Base-by-base conservation (phyloP, 331 rosid species). In the Pyracantha coccinea region DNA sequence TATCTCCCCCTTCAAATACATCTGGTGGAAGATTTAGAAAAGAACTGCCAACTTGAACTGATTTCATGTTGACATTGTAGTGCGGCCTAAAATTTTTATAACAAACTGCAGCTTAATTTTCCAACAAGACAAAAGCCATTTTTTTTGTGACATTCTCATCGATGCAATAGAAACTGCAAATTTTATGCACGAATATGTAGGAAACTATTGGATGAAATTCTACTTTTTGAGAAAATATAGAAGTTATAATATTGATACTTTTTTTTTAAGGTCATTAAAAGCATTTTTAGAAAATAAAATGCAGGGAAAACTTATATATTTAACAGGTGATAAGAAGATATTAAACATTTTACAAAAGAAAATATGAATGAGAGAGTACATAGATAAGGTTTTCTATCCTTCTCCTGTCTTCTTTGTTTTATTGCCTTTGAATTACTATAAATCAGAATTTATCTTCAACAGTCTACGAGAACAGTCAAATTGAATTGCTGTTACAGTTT, bases 41-140 rank as follows among this genome's bases (percentile, higher is more conserved):
- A 50, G 80, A 33, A 13, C 12, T 87, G 61, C 99, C 99, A 72
- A 94, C 91, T 89, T 89, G 97, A 82, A 94, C 88, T 17, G 96
- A 91, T 2, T 92, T 88, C 99, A 94, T 94, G 77, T 90, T 94
- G 71, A 94, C 97, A 78, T 79, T 92, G 87, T 94, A 92, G 78
- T 90, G 97, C 4, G 88, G 88, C 99, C 99, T 94, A 80, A n/a
- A 33, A 32, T 45, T 35, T 72, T 69, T 62, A 24, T 32, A 74
- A 77, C 52, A 71, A 80, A 76, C 72, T 21, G 31, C 31, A 72
- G 58, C 72, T 70, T 44, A 76, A 33, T 78, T 57, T 8, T 65
- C 25, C 29, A 62, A 25, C 31, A 62, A 15, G 15, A 61, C 1
- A 28, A 62, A 4, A 15, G 17, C 9, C 41, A 7, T 8, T 27